These are phyloP conservation scores for Inonotus obliquus DNA, from an alignment of 1,284 basidiomycete genomes.

Conservation along the genomic window DNA sequence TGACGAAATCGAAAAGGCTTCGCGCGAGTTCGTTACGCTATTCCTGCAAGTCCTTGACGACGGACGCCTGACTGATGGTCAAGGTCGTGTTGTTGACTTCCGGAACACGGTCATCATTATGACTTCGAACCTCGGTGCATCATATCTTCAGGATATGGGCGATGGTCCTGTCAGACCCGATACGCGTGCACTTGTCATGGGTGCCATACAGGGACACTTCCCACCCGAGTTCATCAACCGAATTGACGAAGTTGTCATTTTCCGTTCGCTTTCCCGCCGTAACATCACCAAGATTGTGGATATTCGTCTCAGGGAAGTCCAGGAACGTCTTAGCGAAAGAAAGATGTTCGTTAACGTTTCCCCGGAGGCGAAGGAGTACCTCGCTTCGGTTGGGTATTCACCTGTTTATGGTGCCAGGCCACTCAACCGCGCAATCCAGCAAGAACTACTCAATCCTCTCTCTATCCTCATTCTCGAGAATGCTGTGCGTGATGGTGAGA, in stretches of 20 bases:
- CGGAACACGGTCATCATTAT: constrained; percentile 90
- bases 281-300: constrained; percentile 83
- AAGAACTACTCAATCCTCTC: constrained; percentile 89
- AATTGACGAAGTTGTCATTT: constrained; percentile 86
- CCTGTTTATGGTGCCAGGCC: constrained; percentile 87
- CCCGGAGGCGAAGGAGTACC: constrained; percentile 74
- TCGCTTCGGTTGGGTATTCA: constrained; percentile 83
- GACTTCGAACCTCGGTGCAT: constrained; percentile 88
- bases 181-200: constrained; percentile 69
- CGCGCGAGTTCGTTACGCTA: constrained; percentile 85
- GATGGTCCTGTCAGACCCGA: constrained; percentile 65
- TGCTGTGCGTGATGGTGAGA: constrained; percentile 79
- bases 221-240: constrained; percentile 93
- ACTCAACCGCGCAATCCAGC: constrained; percentile 88
- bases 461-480: constrained; percentile 86
- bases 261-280: constrained; percentile 74
- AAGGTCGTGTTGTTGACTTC: constrained; percentile 76
- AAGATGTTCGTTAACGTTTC: constrained; percentile 82
- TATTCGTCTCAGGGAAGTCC: constrained; percentile 69
- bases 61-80: constrained; percentile 88
- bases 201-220: constrained; percentile 78
- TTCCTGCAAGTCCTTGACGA: constrained; percentile 96
- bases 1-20: constrained; percentile 89
- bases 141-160: constrained; percentile 72
- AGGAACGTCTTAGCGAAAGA: constrained; percentile 71